Evolutionary conservation across 176 grass and related monocot species (phyloP).

Genomic region (Bromus sterilis): DNA sequence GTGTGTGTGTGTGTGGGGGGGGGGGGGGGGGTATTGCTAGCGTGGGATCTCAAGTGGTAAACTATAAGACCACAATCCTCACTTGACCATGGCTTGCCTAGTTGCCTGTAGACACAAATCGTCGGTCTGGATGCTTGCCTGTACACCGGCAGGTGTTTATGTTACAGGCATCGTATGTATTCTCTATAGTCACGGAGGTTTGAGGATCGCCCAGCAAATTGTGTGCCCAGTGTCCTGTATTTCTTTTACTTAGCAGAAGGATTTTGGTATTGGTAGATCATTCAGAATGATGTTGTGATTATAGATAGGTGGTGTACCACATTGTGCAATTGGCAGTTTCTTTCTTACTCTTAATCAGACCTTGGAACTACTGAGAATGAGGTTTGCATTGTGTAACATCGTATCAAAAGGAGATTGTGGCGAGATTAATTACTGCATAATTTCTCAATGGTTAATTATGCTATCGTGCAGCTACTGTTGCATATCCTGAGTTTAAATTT

Average conservation of each 20-base stretch:
- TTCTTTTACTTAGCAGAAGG: neutral
- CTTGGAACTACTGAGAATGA: neutral
- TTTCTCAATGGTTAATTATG: neutral
- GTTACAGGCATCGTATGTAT: neutral
- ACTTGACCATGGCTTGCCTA: neutral
- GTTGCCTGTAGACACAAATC: neutral
- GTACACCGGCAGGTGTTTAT: neutral
- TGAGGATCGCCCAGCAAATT: neutral
- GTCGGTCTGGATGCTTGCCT: neutral
- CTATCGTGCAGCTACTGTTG: neutral
- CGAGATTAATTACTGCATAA: neutral
- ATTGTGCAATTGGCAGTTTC: neutral
- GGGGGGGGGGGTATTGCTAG: neutral
- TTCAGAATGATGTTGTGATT: neutral
- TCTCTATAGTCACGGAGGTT: neutral
- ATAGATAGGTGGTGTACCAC: neutral
- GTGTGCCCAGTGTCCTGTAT: neutral
- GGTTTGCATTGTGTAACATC: neutral
- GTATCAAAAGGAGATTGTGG: neutral
- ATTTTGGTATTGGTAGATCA: neutral
- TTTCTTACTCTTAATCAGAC: neutral
- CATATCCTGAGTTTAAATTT: neutral
- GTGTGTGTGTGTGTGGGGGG: too few species aligned
- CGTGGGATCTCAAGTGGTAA: neutral
- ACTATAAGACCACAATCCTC: neutral